Percentiles rank a stretch among this genome's conserved stretches.
Conservation (phyloP, 768 basidiomycete species). For the Panellus pusillus region DNA sequence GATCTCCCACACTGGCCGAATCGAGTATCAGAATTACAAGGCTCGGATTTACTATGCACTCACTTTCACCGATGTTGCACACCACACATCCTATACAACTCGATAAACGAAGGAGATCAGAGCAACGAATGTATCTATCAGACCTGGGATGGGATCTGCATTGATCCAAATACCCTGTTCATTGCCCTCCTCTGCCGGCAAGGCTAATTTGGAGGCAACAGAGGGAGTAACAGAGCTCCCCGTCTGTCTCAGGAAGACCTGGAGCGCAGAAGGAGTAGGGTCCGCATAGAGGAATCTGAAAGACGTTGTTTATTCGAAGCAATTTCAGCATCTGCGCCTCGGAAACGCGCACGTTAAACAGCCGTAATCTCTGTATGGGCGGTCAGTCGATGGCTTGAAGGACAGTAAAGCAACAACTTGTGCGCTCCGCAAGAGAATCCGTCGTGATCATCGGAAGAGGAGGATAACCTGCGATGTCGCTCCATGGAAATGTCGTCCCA, state of each 20-base stretch:
- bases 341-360: constrained; percentile 68
- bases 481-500: not conserved
- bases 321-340: not conserved
- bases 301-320: constrained; percentile 1
- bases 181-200: constrained; percentile 52
- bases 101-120: not conserved
- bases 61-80: constrained; percentile 91
- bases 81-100: constrained; percentile 55
- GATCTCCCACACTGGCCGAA: constrained; percentile 77
- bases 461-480: constrained; percentile 65
- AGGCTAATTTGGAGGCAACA: constrained; percentile 25
- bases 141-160: constrained; percentile 77
- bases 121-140: too few species aligned
- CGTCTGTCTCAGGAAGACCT: constrained; percentile 66
- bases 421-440: constrained; percentile 91
- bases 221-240: constrained; percentile 29
- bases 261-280: constrained; percentile 74
- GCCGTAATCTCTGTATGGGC: constrained; percentile 72
- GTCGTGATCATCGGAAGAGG: constrained; percentile 73
- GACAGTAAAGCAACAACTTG: constrained; percentile 46
- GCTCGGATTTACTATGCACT: constrained; percentile 25
- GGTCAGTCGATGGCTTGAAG: constrained; percentile 4
- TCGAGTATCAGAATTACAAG: not conserved
- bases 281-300: constrained; percentile 83
- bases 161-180: constrained; percentile 76